A percentile compares a stretch with the other conserved stretches of the same genome.
These are phyloP conservation scores for Penicillium canariense DNA, from an alignment of 495 filamentous ascomycete genomes.

Conservation along the genomic window DNA sequence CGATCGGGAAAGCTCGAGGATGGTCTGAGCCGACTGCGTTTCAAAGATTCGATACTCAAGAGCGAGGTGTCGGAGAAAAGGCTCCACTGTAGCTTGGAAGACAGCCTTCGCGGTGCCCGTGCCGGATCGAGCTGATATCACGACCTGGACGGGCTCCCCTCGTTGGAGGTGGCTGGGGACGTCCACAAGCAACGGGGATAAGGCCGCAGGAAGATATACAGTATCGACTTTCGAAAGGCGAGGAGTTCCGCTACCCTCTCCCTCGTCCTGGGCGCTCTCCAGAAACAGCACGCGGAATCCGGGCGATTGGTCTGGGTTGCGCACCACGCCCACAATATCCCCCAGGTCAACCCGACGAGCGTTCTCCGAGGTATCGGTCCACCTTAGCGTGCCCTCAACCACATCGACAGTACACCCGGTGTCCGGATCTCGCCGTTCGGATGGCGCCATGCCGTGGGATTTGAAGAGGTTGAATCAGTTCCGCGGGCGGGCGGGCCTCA, in stretches of 20 bases:
- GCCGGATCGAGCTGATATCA: conserved; percentile 75
- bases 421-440: not conserved
- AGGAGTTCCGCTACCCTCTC: not conserved
- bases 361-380: conserved; percentile 10
- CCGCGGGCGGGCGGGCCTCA: not conserved
- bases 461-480: not conserved
- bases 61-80: conserved; percentile 51
- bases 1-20: conserved; percentile 57
- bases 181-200: conserved; percentile 21
- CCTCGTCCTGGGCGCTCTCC: conserved; percentile 1
- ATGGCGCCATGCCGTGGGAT: not conserved
- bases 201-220: conserved; percentile 10
- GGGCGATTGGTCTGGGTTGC: not conserved
- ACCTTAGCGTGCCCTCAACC: conserved; percentile 15
- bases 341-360: conserved; percentile 21
- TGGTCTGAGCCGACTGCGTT: conserved; percentile 57
- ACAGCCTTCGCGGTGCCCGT: conserved; percentile 57
- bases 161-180: conserved; percentile 27
- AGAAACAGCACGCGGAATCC: conserved; percentile 29
- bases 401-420: conserved; percentile 6
- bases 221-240: conserved; percentile 19
- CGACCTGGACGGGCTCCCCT: conserved; percentile 51
- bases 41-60: conserved; percentile 48
- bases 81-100: conserved; percentile 55
- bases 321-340: conserved; percentile 33